phyloP scores from a whole-genome alignment of 805 yeast species.

The Ogataea pini region DNA sequence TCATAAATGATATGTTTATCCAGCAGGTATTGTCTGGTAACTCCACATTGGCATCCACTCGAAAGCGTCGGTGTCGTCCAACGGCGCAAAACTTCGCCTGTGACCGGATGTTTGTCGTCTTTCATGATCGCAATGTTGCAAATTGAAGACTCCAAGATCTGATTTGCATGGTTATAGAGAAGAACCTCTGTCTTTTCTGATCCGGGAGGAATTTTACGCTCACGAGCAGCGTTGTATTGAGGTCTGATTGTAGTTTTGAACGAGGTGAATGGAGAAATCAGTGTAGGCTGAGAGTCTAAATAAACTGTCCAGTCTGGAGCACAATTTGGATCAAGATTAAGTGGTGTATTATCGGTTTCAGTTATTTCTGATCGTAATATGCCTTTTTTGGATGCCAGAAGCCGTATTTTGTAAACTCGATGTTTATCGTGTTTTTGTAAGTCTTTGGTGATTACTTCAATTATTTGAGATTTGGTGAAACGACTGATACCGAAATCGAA shows the following conservation, averaged over 20 bases:
- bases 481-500: conserved; percentile 48
- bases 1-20: conserved; percentile 28
- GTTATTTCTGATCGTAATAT: conserved; percentile 36
- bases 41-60: conserved; percentile 85
- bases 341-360: conserved; percentile 13
- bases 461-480: conserved; percentile 44
- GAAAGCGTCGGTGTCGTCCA: conserved; percentile 85
- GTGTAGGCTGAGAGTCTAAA: conserved; percentile 53
- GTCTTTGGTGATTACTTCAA: conserved; percentile 42
- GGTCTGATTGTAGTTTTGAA: conserved; percentile 80
- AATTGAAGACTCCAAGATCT: conserved; percentile 79
- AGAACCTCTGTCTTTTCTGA: conserved; percentile 59
- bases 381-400: conserved; percentile 38
- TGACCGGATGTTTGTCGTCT: conserved; percentile 28
- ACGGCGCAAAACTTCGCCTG: conserved; percentile 35
- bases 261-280: conserved; percentile 75
- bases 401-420: conserved; percentile 48
- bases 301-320: conserved; percentile 55
- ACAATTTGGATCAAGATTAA: conserved; percentile 12
- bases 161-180: conserved; percentile 57
- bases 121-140: conserved; percentile 72
- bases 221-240: conserved; percentile 63
- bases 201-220: conserved; percentile 41
- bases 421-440: conserved; percentile 33
- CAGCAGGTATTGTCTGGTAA: conserved; percentile 64